phyloP scores from a whole-genome alignment of 2,329 filamentous ascomycete species.

The Hypoxylon sp. region DNA sequence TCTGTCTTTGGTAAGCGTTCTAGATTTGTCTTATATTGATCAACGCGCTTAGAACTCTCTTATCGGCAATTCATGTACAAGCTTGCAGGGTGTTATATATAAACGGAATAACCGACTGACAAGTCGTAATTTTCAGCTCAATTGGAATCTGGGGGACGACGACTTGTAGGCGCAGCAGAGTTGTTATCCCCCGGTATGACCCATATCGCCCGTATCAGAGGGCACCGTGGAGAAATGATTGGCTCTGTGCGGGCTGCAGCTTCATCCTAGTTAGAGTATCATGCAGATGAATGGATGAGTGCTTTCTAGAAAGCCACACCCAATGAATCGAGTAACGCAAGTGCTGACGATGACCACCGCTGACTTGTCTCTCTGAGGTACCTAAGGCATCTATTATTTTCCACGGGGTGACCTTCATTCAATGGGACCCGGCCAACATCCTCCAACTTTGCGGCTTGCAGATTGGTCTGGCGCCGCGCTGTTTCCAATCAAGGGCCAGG shows the following conservation, averaged over 20 bases:
- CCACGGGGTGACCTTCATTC: conserved; percentile 7
- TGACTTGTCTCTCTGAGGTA: neutral
- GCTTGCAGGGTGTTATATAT: conserved; percentile 8
- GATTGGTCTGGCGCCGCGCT: conserved; percentile 14
- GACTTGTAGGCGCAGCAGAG: conserved; percentile 1
- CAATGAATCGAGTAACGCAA: conserved; percentile 13
- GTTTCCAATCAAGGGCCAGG: conserved; percentile 31
- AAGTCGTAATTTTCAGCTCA: conserved; percentile 32
- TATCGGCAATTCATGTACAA: neutral
- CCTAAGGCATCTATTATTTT: no score
- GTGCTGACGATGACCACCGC: conserved; percentile 18
- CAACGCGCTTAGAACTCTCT: conserved; percentile 6
- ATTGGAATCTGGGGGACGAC: conserved; percentile 13
- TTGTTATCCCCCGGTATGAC: neutral
- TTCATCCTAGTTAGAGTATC: conserved; percentile 22
- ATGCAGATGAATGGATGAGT: conserved; percentile 17
- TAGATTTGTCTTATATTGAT: neutral
- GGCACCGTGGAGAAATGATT: conserved; percentile 35
- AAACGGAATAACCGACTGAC: conserved; percentile 22
- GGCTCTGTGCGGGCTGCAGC: conserved; percentile 16
- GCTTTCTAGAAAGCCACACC: neutral
- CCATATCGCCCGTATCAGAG: conserved; percentile 10
- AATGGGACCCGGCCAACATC: conserved; percentile 17
- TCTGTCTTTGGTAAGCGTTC: conserved; percentile 5
- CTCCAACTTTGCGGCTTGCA: conserved; percentile 38